A percentile compares a stretch with the other conserved stretches of the same genome.
These are phyloP conservation scores for Neurospora sp. DNA, from an alignment of 495 filamentous ascomycete species.

Conservation along the genomic window DNA sequence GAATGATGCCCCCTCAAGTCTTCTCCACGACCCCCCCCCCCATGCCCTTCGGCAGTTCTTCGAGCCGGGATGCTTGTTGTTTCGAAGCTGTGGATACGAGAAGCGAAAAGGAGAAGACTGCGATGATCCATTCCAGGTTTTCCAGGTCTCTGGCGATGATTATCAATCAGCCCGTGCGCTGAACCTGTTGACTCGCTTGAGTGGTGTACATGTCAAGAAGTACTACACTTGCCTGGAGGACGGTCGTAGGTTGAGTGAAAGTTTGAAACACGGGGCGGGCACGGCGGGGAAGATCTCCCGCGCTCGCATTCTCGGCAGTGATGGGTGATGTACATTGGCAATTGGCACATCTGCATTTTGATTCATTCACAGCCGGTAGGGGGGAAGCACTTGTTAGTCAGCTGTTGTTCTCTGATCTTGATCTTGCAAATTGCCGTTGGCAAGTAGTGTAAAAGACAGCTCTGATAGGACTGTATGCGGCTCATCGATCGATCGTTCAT, in stretches of 20 bases:
- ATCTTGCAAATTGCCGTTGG: neutral
- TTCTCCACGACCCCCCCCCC: neutral
- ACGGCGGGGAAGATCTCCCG: neutral
- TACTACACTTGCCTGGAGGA: too few species aligned
- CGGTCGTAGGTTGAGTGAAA: neutral
- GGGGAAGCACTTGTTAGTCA: neutral
- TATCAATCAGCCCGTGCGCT: neutral
- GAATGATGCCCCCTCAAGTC: neutral
- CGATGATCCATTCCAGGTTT: neutral
- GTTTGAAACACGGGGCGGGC: neutral
- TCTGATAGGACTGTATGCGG: neutral
- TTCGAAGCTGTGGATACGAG: neutral
- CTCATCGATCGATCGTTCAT: neutral
- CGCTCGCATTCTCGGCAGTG: neutral
- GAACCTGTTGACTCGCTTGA: neutral
- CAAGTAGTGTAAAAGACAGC: neutral
- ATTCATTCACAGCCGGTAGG: neutral
- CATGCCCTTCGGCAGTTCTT: neutral
- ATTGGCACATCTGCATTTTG: neutral
- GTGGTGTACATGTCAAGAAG: too few species aligned
- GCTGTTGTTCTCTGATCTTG: neutral
- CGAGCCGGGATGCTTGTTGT: neutral
- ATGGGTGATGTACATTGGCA: neutral
- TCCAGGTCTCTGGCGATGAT: neutral
- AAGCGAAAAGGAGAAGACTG: neutral